Base-by-base conservation (phyloP, 768 basidiomycete genomes). In the Kwoniella pini region DNA sequence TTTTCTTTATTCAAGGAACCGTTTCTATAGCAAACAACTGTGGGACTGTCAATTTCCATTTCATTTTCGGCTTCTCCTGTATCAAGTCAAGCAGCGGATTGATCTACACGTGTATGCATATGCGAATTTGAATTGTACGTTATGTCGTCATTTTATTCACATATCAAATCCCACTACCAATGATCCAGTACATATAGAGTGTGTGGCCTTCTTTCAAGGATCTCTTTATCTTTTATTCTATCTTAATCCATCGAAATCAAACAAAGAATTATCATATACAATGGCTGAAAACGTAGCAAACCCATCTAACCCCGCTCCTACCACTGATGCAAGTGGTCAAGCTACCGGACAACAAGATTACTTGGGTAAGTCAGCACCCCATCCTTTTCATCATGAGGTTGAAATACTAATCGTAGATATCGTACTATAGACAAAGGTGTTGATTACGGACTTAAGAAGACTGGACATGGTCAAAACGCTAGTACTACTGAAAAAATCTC, bases 401-500 rank as follows among this genome's bases (percentile, higher is more conserved):
- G n/a, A 15, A n/a, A 19, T 46, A 27, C 19, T 22, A 5, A 24
- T 9, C 9, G 11, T 7, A 9, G 45, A 24, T 27, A 24, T 26
- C 19, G 24, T 46, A 4, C 17, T 19, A 50, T 45, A 63, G 61
- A 62, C 44, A 62, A 60, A 43, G 66, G 66, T 40, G 66, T 67
- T 19, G 59, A 61, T 28, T 39, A 21, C 36, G 50, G 33, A 28
- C 62, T 63, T 28, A 63, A 50, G 22, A 24, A 64, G 36, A 36
- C 58, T 43, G 66, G 66, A 24, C 62, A 67, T 49, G 50, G 51
- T 17, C 66, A 67, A 45, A 36, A 15, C 38, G 62, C 51, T 36
- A 24, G 38, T 27, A 69, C 67, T 40, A 69, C 67, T 22, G 67
- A 69, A 57, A 69, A 69, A 57, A 69, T 69, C 67, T 69, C 67